These are phyloP conservation scores for Rhodomyrtus tomentosa DNA, from an alignment of 345 rosid species.

Conservation along the genomic window DNA sequence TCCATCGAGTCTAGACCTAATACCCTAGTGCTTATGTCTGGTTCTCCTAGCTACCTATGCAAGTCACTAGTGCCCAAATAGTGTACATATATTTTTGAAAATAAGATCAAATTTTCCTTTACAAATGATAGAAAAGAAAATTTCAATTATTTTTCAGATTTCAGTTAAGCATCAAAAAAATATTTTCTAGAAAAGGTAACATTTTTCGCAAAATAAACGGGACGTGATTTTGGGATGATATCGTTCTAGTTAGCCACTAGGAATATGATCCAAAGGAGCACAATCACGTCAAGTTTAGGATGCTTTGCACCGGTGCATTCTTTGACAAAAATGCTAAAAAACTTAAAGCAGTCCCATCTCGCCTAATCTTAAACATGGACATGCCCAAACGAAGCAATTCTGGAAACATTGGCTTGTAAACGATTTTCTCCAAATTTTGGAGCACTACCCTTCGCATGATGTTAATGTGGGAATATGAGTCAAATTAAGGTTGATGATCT, in stretches of 20 bases:
- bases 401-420: background rate
- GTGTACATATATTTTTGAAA: no score
- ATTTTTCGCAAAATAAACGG: no score
- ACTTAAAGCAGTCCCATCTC: background rate
- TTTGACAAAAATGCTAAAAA: no score
- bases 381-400: background rate
- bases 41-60: no score
- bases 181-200: no score
- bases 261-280: background rate
- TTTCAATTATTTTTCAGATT: no score
- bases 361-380: background rate
- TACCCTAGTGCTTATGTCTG: no score
- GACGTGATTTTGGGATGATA: background rate
- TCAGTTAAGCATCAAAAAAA: no score
- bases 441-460: background rate
- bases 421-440: background rate
- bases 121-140: no score
- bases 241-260: background rate
- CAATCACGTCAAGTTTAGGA: background rate
- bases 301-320: background rate
- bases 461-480: background rate
- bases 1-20: no score
- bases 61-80: no score
- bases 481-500: background rate
- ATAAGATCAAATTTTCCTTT: no score